Evolutionary conservation across 768 basidiomycete genomes (phyloP).

Genomic region (Mycena filopes): DNA sequence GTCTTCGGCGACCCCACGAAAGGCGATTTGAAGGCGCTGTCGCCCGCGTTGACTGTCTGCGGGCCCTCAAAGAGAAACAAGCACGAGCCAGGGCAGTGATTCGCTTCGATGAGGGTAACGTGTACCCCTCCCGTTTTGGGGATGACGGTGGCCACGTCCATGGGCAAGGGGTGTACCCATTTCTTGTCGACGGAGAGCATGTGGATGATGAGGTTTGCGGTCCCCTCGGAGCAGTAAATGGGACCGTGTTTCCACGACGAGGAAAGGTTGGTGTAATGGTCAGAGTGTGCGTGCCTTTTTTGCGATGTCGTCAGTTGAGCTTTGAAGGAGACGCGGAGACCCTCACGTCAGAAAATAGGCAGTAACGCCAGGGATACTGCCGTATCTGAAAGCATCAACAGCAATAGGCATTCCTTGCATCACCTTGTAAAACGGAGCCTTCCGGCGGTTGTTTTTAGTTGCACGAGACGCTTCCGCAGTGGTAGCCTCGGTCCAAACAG

Average conservation of each 20-base stretch:
- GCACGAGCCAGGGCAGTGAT: constrained; percentile 97
- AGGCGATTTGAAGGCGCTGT: constrained; percentile 77
- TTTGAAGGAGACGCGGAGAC: neutral
- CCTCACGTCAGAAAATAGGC: constrained; percentile 91
- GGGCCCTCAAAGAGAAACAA: constrained; percentile 94
- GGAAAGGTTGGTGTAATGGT: constrained; percentile 94
- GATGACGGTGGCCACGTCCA: constrained; percentile 78
- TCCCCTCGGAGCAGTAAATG: constrained; percentile 95
- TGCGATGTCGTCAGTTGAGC: constrained; percentile 23
- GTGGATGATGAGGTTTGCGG: constrained; percentile 90
- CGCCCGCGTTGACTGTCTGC: constrained; percentile 91
- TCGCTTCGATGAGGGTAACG: constrained; percentile 97
- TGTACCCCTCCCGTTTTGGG: constrained; percentile 87
- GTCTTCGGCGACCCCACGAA: constrained; percentile 73
- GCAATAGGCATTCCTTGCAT: constrained; percentile 97
- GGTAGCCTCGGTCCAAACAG: constrained; percentile 86
- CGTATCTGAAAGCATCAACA: constrained; percentile 97
- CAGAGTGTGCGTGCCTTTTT: constrained; percentile 92
- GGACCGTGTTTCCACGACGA: constrained; percentile 90
- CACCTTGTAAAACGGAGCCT: constrained; percentile 96
- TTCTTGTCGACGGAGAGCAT: constrained; percentile 90
- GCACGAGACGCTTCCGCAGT: constrained; percentile 60
- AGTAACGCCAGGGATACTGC: constrained; percentile 86
- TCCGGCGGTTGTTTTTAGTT: constrained; percentile 65
- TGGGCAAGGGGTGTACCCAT: constrained; percentile 90